Percentiles rank a stretch among this genome's conserved stretches.
Evolutionary conservation across 2,329 filamentous ascomycete genomes (phyloP).

Genomic region (Colletotrichum cereale): DNA sequence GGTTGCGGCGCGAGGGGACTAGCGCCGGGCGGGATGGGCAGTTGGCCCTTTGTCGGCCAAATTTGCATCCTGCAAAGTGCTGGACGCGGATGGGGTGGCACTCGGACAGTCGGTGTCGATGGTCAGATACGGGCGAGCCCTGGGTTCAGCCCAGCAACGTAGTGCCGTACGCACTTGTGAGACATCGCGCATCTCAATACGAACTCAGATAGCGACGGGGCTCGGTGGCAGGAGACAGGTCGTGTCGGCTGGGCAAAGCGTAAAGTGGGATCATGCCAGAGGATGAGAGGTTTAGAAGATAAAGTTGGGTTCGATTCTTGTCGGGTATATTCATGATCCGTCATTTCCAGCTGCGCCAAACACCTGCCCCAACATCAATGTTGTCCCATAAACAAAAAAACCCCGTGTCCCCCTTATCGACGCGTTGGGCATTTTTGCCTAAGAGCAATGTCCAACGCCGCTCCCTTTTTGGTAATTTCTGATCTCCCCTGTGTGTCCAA

Average conservation of each 20-base stretch:
- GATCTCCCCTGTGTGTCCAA: neutral
- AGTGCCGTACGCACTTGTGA: neutral
- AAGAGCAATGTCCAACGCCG: constrained; percentile 13
- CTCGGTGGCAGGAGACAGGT: neutral
- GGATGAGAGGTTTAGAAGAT: neutral
- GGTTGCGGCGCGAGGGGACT: neutral
- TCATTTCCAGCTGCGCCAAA: constrained; percentile 19
- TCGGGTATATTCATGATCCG: constrained; percentile 34
- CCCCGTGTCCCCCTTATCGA: neutral
- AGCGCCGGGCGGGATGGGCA: constrained; percentile 14
- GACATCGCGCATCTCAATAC: neutral
- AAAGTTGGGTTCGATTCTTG: constrained; percentile 1
- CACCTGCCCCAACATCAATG: neutral
- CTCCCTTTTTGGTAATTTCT: neutral
- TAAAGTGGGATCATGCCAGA: neutral
- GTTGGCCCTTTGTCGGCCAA: neutral
- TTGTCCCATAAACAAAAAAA: neutral
- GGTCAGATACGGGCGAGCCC: constrained; percentile 18
- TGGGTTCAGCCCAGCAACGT: neutral
- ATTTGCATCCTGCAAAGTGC: constrained; percentile 4
- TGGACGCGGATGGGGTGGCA: constrained; percentile 2
- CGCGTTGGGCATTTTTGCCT: constrained; percentile 8
- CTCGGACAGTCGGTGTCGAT: neutral
- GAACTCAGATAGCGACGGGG: neutral
- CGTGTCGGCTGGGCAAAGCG: neutral